Conservation (phyloP, 768 basidiomycete genomes). For the Agaricus sinodeliciosus region DNA sequence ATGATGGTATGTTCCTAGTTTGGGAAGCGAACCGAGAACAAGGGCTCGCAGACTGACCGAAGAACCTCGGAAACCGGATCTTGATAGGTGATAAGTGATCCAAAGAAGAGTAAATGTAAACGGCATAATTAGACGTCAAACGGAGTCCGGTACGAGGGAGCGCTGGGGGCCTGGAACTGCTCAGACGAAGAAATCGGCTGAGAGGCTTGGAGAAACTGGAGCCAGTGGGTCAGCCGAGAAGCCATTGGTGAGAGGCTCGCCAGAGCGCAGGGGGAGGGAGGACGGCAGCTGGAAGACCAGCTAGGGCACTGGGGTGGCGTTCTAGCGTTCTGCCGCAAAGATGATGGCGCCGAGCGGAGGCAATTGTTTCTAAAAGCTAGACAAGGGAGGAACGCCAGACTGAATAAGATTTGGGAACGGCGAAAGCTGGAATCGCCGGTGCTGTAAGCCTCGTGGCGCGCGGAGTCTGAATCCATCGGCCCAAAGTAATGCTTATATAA, state of each 20-base stretch:
- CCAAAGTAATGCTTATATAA: constrained; percentile 14
- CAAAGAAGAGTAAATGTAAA: constrained; percentile 18
- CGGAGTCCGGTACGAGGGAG: constrained; percentile 22
- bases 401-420: constrained; percentile 4
- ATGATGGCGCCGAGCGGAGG: constrained; percentile 9
- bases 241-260: background rate
- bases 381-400: background rate
- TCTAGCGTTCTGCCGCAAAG: constrained; percentile 9
- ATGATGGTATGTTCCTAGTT: constrained; percentile 11
- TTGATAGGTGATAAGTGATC: constrained; percentile 30
- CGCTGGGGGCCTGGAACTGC: background rate
- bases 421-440: constrained; percentile 8
- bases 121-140: constrained; percentile 16
- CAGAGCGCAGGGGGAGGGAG: background rate
- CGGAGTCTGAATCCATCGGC: constrained; percentile 12
- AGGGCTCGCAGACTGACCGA: constrained; percentile 24
- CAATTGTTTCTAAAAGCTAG: background rate
- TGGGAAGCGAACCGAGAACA: constrained; percentile 6
- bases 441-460: constrained; percentile 19
- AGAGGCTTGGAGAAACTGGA: background rate
- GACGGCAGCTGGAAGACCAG: background rate
- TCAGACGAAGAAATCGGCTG: too few species aligned
- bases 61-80: constrained; percentile 37
- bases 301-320: background rate
- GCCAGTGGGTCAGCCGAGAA: background rate